phyloP scores from a whole-genome alignment of 2,329 filamentous ascomycete species.

The Fusarium lateritium region DNA sequence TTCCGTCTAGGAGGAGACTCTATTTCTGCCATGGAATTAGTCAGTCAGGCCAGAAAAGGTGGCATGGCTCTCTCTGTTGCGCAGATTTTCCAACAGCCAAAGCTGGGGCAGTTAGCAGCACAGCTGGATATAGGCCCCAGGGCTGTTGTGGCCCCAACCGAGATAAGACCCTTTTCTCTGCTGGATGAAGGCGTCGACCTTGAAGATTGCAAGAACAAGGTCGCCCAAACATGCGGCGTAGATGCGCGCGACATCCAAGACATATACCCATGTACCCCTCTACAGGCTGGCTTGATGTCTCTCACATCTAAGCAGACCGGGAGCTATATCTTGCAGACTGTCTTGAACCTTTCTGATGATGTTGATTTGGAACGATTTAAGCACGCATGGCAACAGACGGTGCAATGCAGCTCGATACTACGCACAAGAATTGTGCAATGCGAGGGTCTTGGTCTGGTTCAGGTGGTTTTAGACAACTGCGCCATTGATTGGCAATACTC shows the following conservation, averaged over 20 bases:
- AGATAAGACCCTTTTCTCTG: not conserved
- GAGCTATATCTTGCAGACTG: slow-evolving; percentile 33
- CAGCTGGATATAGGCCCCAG: not conserved
- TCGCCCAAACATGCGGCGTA: not conserved
- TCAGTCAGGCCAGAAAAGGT: slow-evolving; percentile 11
- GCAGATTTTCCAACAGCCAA: slow-evolving; percentile 22
- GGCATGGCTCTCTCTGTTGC: slow-evolving; percentile 16
- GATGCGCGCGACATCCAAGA: slow-evolving; percentile 47
- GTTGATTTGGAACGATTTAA: slow-evolving; percentile 22
- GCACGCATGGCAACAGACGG: slow-evolving; percentile 28
- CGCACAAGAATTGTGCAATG: slow-evolving; percentile 63
- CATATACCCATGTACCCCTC: slow-evolving; percentile 54
- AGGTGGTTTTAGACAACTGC: slow-evolving; percentile 59
- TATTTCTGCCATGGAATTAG: slow-evolving; percentile 48
- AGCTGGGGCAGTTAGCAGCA: not conserved
- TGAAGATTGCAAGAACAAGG: not conserved
- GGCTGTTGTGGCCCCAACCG: not conserved
- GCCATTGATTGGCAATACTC: slow-evolving; percentile 48
- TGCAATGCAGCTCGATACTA: slow-evolving; percentile 50
- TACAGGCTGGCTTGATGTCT: slow-evolving; percentile 56
- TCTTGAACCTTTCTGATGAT: slow-evolving; percentile 16
- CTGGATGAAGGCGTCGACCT: not conserved
- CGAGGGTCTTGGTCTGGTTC: slow-evolving; percentile 57
- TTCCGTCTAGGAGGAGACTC: slow-evolving; percentile 34
- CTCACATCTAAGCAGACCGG: slow-evolving; percentile 44